Evolutionary conservation across 331 rosid species (phyloP).

Genomic region (Cydonia oblonga): DNA sequence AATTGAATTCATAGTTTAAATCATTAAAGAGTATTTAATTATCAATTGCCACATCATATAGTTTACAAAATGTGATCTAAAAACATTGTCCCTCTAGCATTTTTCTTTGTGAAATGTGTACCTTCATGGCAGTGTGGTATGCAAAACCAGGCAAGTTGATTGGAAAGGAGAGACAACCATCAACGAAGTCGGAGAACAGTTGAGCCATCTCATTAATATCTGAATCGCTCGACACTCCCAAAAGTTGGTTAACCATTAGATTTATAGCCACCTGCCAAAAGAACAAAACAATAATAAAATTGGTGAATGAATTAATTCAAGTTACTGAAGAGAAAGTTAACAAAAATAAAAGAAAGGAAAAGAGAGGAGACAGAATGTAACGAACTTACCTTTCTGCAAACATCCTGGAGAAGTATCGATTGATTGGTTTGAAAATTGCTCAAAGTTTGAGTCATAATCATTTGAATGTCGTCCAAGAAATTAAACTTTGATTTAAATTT

Average conservation of each 20-base stretch:
- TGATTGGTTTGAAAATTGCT: conserved; percentile 40
- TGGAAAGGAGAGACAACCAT: conserved; percentile 82
- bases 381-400: conserved; percentile 61
- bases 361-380: not conserved
- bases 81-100: too few relatives aligned
- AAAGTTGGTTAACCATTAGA: conserved; percentile 75
- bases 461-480: conserved; percentile 57
- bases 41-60: too few relatives aligned
- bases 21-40: too few relatives aligned
- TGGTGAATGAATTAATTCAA: not conserved
- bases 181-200: conserved; percentile 79
- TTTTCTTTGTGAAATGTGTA: conserved; percentile 2
- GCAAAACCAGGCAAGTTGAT: conserved; percentile 51
- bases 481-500: conserved; percentile 47
- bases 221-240: conserved; percentile 64
- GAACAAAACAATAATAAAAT: not conserved
- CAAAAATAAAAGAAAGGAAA: too few relatives aligned
- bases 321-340: too few relatives aligned
- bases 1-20: too few relatives aligned
- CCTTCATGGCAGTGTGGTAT: conserved; percentile 89
- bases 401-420: conserved; percentile 64
- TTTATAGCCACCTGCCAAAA: conserved; percentile 60
- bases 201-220: conserved; percentile 71
- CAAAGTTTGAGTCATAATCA: conserved; percentile 53
- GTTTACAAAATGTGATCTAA: too few relatives aligned